These are phyloP conservation scores for Calonectria ilicicola DNA, from an alignment of 2,329 filamentous ascomycete genomes.

Conservation along the genomic window DNA sequence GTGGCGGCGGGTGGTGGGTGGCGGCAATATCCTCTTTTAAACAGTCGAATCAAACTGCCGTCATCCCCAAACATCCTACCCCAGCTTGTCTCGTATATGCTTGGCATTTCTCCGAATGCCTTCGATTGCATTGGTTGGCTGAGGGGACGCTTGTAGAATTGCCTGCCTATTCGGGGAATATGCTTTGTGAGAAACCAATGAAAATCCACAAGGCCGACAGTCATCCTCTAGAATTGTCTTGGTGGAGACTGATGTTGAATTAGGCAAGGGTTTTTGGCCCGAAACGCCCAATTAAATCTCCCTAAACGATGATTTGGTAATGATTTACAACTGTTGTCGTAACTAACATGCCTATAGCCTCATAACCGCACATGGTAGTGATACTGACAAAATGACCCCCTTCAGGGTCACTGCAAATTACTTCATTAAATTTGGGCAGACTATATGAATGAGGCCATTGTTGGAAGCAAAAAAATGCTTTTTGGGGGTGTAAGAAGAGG, in stretches of 20 bases:
- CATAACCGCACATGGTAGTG: too few relatives aligned
- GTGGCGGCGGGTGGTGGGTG: background rate
- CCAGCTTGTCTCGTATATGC: background rate
- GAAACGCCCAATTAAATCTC: background rate
- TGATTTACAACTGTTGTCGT: background rate
- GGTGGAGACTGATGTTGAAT: background rate
- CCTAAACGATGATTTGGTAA: background rate
- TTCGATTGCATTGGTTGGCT: background rate
- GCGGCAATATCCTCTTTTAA: background rate
- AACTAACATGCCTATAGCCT: background rate
- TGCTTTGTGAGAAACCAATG: background rate
- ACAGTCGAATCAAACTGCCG: background rate
- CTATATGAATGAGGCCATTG: too few relatives aligned
- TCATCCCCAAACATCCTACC: background rate
- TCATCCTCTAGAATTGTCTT: background rate
- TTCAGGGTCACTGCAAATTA: too few relatives aligned
- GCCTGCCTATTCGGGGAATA: conserved; percentile 6
- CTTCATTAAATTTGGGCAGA: too few relatives aligned
- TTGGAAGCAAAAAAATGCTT: too few relatives aligned
- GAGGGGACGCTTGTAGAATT: conserved; percentile 2
- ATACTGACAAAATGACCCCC: too few relatives aligned
- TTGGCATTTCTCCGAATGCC: background rate
- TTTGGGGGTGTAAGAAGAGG: too few relatives aligned
- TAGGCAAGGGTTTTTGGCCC: background rate
- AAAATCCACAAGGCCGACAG: background rate